phyloP scores from a whole-genome alignment of 2,329 filamentous ascomycete species.

The Truncatella angustata region DNA sequence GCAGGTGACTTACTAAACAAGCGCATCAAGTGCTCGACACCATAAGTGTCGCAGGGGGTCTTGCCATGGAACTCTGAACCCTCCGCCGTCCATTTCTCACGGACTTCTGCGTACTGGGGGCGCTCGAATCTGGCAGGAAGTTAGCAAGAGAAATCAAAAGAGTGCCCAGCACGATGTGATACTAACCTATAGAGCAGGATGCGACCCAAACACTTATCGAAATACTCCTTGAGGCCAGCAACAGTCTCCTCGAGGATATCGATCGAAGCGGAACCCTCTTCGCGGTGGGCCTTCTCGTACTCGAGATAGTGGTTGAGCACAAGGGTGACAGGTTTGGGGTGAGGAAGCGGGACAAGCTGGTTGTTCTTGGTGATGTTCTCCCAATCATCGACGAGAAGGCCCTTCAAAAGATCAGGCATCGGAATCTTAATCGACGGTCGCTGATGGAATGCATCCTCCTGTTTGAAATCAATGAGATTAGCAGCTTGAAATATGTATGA shows the following conservation, averaged over 20 bases:
- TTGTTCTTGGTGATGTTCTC: constrained; percentile 97
- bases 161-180: too few species aligned
- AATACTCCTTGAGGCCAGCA: constrained; percentile 85
- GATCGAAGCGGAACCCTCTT: constrained; percentile 65
- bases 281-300: constrained; percentile 66
- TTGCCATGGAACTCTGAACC: constrained; percentile 68
- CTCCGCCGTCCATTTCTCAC: constrained; percentile 64
- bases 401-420: constrained; percentile 87
- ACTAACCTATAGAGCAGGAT: constrained; percentile 78
- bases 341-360: constrained; percentile 82
- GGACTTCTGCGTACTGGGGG: constrained; percentile 77
- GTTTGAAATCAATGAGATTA: constrained; percentile 9
- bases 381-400: constrained; percentile 95
- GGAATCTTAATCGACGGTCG: constrained; percentile 83
- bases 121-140: constrained; percentile 71
- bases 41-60: constrained; percentile 78
- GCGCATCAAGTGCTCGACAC: constrained; percentile 86
- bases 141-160: too few species aligned
- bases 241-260: constrained; percentile 91
- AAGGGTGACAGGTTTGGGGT: constrained; percentile 68
- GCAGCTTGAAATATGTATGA: neutral
- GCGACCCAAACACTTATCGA: constrained; percentile 83
- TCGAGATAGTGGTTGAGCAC: constrained; percentile 80
- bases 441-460: constrained; percentile 87
- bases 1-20: constrained; percentile 68